phyloP scores from a whole-genome alignment of 164 flowering plant species.

The Tetracentron sinense region DNA sequence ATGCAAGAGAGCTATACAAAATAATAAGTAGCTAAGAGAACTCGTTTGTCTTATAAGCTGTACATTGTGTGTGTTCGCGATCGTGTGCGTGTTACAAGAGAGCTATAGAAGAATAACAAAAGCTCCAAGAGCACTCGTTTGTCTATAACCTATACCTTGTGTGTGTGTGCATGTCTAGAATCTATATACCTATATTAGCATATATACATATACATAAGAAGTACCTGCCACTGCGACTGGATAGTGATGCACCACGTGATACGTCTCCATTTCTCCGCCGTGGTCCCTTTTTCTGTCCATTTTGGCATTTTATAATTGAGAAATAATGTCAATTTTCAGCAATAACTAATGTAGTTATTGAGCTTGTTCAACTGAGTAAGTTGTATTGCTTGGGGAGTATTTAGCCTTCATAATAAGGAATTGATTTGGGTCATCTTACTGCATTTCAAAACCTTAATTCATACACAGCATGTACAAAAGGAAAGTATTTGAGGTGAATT shows the following conservation, averaged over 20 bases:
- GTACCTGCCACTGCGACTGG: conserved; percentile 54
- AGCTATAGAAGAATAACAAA: too few species aligned
- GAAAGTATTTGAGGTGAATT: neutral
- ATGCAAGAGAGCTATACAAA: too few species aligned
- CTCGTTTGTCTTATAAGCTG: too few species aligned
- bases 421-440: neutral
- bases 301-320: conserved; percentile 6
- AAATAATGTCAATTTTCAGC: neutral
- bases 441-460: neutral
- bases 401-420: neutral
- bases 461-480: neutral
- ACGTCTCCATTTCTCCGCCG: conserved; percentile 38
- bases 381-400: neutral
- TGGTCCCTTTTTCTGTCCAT: conserved; percentile 50
- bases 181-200: too few species aligned
- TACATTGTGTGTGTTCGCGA: too few species aligned
- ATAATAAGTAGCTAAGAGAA: too few species aligned
- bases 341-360: neutral
- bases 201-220: too few species aligned
- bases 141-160: too few species aligned
- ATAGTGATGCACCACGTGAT: conserved; percentile 27
- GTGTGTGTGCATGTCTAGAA: too few species aligned
- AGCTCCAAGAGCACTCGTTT: too few species aligned
- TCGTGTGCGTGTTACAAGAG: too few species aligned
- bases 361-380: neutral